Base-by-base conservation (phyloP, 2,329 filamentous ascomycete genomes). In the Diplodia sapinea region DNA sequence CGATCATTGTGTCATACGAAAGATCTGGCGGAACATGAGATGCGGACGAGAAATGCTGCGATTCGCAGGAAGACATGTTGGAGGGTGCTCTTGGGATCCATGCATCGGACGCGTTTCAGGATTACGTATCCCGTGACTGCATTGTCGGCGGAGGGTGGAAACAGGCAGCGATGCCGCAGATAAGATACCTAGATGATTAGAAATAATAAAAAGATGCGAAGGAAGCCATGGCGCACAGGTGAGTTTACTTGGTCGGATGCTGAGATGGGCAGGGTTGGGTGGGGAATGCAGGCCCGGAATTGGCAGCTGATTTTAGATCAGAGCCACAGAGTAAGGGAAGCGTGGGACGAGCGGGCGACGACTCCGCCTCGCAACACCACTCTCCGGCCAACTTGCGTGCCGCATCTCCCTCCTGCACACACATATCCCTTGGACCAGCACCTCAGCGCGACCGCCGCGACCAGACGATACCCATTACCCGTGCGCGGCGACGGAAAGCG, bases 1-100 rank as follows among this genome's bases (percentile, higher is more conserved):
- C 92, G 0, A 88, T 86, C 54, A 87, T 93, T 72, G 79, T 92
- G 43, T 76, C 75, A 20, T 68, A 64, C 36, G 49, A 31, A n/a
- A 56, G 33, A 38, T 29, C 59, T 20, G 31, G 59, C 4, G n/a
- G 43, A 2, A 12, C 59, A 12, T 63, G 31, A 63, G 29, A 31
- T 7, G 7, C n/a, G 4, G 17, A 49, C 15, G 11, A 36, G 26
- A 13, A 29, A 17, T 26, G 29, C n/a, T 26, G 31, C 47, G 13
- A 38, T 33, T 23, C 26, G 13, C 17, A 4, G 47, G 23, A n/a
- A 38, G 47, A 31, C 20, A n/a, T n/a, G 47, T 50, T 38, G 59
- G 47, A 31, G 26, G 33, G 47, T 23, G 26, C 36, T 47, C 13
- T 26, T 47, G 17, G 26, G 29, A 47, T 47, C 56, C 49, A 23